Evolutionary conservation across 2,329 filamentous ascomycete species (phyloP), one percentile per base, ranked within the genome.

Genomic region (Erysiphe neolycopersici): DNA sequence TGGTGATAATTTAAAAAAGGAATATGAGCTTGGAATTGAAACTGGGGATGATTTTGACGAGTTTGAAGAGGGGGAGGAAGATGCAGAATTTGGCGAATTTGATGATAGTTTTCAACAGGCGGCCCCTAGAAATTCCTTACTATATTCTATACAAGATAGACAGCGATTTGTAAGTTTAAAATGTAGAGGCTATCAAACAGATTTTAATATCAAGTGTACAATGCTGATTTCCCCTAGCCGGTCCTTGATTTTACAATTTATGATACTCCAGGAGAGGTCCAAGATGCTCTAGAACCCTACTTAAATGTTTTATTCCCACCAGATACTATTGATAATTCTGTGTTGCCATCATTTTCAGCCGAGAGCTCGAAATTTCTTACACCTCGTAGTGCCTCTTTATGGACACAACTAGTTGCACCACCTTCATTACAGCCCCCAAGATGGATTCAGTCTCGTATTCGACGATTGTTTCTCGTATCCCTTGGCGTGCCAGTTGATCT

Each of bases 391-490:
- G 76, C 81, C 45, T 94, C 89, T 0, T 67, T 98, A 31, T 98
- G 89, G 89, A 84, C 85, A 36, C 89, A 98, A 62, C 73, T 98
- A 4, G 83, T 94, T 29, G 87, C 87, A 2, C 87, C 89, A 17
- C 89, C 89, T 1, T 85, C 89, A 2, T 71, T 98, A 33, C 84
- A 93, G 54, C 89, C 89, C 5, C 87, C 89, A 0, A 89, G 98
- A 60, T 98, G 89, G 89, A 91, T 94, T 46, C 82, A 89, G 49
- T 93, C 84, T 43, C 81, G 85, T 43, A 98, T 93, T 52, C 76
- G 89, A 43, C 80, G 89, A 26, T 71, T 98, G 22, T 98, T 98
- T 58, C 73, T 98, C 37, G 85, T 98, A 44, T 94, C 85, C 1
- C 71, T 98, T 0, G 89, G 89, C 16, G 89, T 98, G 0, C 89